Base-by-base conservation (phyloP, 352 stramenopile species). In the Peronospora belbahrii region DNA sequence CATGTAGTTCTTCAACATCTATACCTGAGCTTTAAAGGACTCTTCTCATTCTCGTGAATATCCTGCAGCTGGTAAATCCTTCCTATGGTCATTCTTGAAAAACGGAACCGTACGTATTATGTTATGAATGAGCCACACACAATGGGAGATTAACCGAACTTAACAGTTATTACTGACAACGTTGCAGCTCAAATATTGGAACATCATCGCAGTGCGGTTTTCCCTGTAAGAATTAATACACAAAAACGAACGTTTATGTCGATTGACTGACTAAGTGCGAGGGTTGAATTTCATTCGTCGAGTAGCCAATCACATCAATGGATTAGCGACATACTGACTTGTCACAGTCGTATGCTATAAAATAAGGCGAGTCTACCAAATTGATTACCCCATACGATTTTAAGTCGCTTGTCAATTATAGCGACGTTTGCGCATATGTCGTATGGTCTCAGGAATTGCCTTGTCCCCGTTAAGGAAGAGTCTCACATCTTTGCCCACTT, bases 31-130 rank as follows among this genome's bases (percentile, higher is more conserved):
- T n/a, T n/a, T n/a, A n/a, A n/a, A n/a, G 3, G 24, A 28, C 3
- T 11, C 2, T 11, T 9, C 11, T 11, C 24, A 28, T 28, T 28
- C 24, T 10, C 11, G 24, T 9, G 3, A 28, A 9, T 28, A 2
- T 19, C 9, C n/a, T n/a, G 53, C 41, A 52, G 41, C 41, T 45
- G 24, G 41, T 25, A 58, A 62, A 62, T 62, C 53, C 57, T 25
- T 25, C 47, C 14, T 15, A 33, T 27, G 15, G 34, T 14, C 19
- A 46, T 51, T 28, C n/a, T 17, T 24, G 15, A 7, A 40, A 28
- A 31, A 35, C 10, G 23, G 36, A 57, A 53, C 18, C 47, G 47
- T 42, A 55, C 35, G 48, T 25, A 45, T 25, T 39, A 25, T 15
- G 15, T 33, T 39, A n/a, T n/a, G n/a, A 41, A 40, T 24, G 18